Evolutionary conservation across 202 grass and related monocot genomes (phyloP), one percentile per base, ranked within the genome.

Genomic region (Panicum hallii): DNA sequence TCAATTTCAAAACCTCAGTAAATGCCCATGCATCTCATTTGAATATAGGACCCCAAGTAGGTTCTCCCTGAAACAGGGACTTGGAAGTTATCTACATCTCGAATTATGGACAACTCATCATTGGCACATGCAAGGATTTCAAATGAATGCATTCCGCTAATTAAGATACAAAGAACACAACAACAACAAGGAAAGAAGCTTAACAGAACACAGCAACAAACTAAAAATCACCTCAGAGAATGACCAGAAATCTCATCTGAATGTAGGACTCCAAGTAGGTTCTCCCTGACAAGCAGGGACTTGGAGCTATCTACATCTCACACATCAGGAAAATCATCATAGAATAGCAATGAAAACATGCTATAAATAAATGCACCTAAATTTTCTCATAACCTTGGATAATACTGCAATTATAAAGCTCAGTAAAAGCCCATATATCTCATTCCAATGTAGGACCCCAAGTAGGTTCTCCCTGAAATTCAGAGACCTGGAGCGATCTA

Each of bases 241-340:
- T 20, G 58, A 54, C 84, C 61, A 56, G 23, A 9, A 2, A 87
- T 55, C 9, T 80, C 88, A 87, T 78, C 62, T 63, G 10, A 83
- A 74, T 75, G 80, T 62, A 75, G 67, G 57, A 65, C 50, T 38
- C 73, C 86, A 88, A 91, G 85, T 85, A 88, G 78, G 77, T 91
- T 91, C 82, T 88, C 82, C 90, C 76, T 84, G 43, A 57, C 52
- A 4, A 76, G 54, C 86, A 89, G 69, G 79, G 79, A 63, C 79
- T 75, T 86, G 75, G 16, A 77, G 63, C 55, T 23, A 57, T 15
- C 81, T 67, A 67, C 81, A 77, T 15, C 77, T 82, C 77, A 77
- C 12, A 71, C 2, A 8, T 57, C 5, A 7, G 62, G 48, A 30
- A 81, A 40, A 7, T 36, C 55, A 71, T 81, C 81, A 87, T 48